phyloP scores from a whole-genome alignment of 805 yeast species.

The Hanseniaspora jakobsenii region DNA sequence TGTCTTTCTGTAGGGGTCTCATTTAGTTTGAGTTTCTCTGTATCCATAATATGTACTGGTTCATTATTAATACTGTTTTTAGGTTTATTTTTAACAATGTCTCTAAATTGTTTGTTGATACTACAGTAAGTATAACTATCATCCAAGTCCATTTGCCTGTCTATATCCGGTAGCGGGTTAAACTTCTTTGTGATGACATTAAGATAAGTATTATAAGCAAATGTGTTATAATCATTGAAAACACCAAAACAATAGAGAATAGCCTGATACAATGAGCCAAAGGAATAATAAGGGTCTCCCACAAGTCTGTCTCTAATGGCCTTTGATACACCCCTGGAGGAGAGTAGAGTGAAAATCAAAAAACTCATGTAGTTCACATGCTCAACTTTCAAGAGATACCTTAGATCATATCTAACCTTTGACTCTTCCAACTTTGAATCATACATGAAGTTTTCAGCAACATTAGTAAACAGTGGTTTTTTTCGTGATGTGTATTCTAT shows the following conservation, averaged over 20 bases:
- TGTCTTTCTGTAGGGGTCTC: background rate
- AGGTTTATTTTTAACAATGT: too few species aligned
- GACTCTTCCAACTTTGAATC: constrained; percentile 5
- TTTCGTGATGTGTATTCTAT: constrained; percentile 1
- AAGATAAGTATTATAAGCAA: background rate
- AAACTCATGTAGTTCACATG: constrained; percentile 11
- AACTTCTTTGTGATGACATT: background rate
- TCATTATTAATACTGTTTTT: too few species aligned
- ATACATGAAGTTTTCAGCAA: constrained; percentile 1
- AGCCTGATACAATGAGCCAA: constrained; percentile 1
- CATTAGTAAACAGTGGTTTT: background rate
- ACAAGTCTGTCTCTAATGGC: constrained; percentile 3
- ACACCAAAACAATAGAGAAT: background rate
- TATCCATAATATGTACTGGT: too few species aligned
- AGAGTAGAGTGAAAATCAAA: constrained; percentile 3
- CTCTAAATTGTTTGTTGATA: too few species aligned
- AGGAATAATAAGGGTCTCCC: constrained; percentile 6
- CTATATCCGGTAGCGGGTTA: constrained; percentile 4
- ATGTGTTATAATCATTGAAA: constrained; percentile 5
- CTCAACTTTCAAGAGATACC: constrained; percentile 5
- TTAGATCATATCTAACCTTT: constrained; percentile 1
- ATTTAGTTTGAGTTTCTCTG: background rate
- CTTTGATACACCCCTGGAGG: constrained; percentile 1
- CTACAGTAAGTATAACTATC: background rate
- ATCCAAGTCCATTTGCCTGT: constrained; percentile 4